Evolutionary conservation across 169 alveolate species (phyloP), one percentile per base, ranked within the genome.

Genomic region (Miamiensis avidus): DNA sequence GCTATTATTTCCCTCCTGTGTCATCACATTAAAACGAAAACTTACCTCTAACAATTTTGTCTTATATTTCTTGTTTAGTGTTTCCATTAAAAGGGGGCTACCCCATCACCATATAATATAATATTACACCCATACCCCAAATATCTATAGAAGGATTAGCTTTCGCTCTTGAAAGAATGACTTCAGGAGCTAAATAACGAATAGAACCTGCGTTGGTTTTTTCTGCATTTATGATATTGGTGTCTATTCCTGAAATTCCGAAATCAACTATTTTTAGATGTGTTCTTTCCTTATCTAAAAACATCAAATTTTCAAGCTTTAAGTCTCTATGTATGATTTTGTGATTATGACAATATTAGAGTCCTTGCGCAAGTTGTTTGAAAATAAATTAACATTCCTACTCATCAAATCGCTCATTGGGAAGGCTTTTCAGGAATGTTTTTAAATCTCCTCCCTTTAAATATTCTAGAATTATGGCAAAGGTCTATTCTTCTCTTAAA

Each of bases 101-200:
- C 11, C 96, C 96, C 31, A 82, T 74, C 11, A 93, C 75, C 77
- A 93, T 64, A 75, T 87, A 88, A 84, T 87, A 94, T 27, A 94
- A 83, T 32, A 94, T 94, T 29, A 92, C 90, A 15, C 93, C 97
- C 73, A 90, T 33, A 31, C 96, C 95, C 89, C 94, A 94, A 11
- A 94, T 89, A 83, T 94, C 97, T 28, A 86, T 86, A 30, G 75
- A 49, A 0, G 90, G 83, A 89, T 93, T 75, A 30, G 83, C 82
- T 86, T 83, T 32, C 75, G 78, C 82, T 32, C 88, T 87, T 27
- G 88, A 83, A 87, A 84, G 78, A 34, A 85, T 83, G 81, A 78
- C 94, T 91, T 95, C 94, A 79, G 92, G 95, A 73, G 93, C 95
- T 89, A 82, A 91, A 89, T 87, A 95, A 82, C 89, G 92, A 76